Base-by-base conservation (phyloP, 139 green algal species). In the Chlamydomonas sp. region DNA sequence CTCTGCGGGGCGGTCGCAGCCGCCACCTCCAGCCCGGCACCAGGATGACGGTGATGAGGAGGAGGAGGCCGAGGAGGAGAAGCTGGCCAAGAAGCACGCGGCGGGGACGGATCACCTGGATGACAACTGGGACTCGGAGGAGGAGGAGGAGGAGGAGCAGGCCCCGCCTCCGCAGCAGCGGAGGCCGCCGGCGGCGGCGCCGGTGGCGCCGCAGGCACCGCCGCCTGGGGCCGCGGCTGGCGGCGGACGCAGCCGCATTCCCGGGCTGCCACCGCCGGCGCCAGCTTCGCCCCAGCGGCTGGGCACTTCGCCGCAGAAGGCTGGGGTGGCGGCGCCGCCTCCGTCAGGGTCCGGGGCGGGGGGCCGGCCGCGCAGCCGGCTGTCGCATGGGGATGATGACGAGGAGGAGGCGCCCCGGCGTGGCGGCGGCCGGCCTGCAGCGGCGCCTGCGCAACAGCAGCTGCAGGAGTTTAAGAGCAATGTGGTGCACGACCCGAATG, bases 41-140 rank as follows among this genome's bases (percentile, higher is more conserved):
- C 16, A 80, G 61, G 61, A 64, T 2, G 12, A 79, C 57, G 31
- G 83, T 0, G 84, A 88, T 3, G 84, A 88, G 84, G 84, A 88
- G 74, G 74, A 73, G 49, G 74, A 59, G 57, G 61, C 49, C 0
- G 59, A 16, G 18, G 63, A 88, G 64, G 83, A 5, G 5, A 63
- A 5, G 8, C 31, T 82, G 49, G 83, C 49, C 7, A 88, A 88
- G 66, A 10, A 10, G 64, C 84, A 83, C 59, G 84, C 74, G 7
- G 84, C 75, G 3, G 84, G 75, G n/a, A 83, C 84, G 5, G 75
- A 88, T 20, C 75, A 83, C 59, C 79, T 83, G n/a, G 84, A 88
- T n/a, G 84, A 88, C 12, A 77, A 83, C 66, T 88, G 84, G 84
- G 84, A 88, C 59, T 78, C 63, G 6, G 84, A 88, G 1, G 83